Evolutionary conservation across 2,329 filamentous ascomycete species (phyloP).

Genomic region (Colletotrichum gigasporum): DNA sequence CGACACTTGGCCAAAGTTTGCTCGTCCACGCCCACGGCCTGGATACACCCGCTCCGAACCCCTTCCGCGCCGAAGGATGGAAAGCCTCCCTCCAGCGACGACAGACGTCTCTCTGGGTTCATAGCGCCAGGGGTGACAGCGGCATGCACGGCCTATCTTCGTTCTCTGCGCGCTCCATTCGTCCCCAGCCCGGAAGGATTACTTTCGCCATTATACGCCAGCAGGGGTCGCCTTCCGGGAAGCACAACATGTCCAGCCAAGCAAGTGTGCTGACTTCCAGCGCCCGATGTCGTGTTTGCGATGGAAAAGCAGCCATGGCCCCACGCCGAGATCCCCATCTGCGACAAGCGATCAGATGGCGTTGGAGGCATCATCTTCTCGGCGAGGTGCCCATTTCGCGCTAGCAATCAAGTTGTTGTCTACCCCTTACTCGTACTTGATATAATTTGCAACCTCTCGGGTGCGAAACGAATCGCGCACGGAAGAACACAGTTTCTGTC

Average conservation of each 20-base stretch:
- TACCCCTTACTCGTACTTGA: slow-evolving; percentile 15
- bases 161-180: neutral
- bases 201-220: neutral
- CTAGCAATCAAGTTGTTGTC: neutral
- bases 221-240: neutral
- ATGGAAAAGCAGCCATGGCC: neutral
- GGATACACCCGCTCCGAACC: neutral
- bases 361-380: neutral
- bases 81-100: neutral
- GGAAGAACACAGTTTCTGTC: neutral
- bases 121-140: slow-evolving; percentile 4
- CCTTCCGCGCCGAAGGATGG: neutral
- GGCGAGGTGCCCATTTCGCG: neutral
- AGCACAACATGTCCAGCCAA: neutral
- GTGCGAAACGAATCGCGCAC: slow-evolving; percentile 4
- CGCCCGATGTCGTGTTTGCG: neutral
- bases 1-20: slow-evolving; percentile 14
- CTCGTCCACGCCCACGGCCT: neutral
- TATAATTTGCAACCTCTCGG: neutral
- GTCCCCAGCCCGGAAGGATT: neutral
- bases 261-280: neutral
- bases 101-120: neutral
- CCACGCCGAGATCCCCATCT: neutral
- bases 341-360: neutral
- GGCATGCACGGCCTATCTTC: neutral